phyloP scores from a whole-genome alignment of 2,329 filamentous ascomycete species.

The Sporothrix mexicana region DNA sequence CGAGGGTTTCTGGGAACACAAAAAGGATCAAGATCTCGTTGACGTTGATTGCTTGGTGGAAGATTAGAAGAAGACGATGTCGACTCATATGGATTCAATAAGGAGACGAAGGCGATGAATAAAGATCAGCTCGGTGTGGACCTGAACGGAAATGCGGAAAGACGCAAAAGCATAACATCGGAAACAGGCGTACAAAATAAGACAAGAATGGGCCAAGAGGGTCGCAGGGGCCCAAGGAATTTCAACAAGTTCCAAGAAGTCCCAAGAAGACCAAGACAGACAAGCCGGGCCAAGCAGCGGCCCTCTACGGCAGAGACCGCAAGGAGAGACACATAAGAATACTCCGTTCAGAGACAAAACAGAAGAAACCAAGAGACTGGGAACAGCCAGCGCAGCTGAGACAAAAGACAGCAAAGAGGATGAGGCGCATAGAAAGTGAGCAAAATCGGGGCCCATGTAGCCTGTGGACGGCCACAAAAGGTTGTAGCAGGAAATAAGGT shows the following conservation, averaged over 20 bases:
- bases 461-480: neutral
- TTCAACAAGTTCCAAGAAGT: neutral
- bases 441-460: neutral
- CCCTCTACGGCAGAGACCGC: neutral
- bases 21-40: neutral
- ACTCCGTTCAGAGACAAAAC: neutral
- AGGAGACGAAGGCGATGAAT: neutral
- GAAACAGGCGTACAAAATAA: neutral
- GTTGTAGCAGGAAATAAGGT: neutral
- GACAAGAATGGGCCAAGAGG: neutral
- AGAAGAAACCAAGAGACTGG: slow-evolving; percentile 21
- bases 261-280: neutral
- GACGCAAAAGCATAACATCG: slow-evolving; percentile 9
- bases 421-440: neutral
- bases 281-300: neutral
- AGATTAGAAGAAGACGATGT: neutral
- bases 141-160: neutral
- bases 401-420: slow-evolving; percentile 18
- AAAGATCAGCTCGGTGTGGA: neutral
- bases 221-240: neutral
- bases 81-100: neutral
- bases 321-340: slow-evolving; percentile 29
- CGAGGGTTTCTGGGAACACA: neutral
- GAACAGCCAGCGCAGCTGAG: slow-evolving; percentile 18
- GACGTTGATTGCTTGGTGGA: neutral